These are phyloP conservation scores for Pyronema omphalodes DNA, from an alignment of 495 filamentous ascomycete genomes.

Conservation along the genomic window DNA sequence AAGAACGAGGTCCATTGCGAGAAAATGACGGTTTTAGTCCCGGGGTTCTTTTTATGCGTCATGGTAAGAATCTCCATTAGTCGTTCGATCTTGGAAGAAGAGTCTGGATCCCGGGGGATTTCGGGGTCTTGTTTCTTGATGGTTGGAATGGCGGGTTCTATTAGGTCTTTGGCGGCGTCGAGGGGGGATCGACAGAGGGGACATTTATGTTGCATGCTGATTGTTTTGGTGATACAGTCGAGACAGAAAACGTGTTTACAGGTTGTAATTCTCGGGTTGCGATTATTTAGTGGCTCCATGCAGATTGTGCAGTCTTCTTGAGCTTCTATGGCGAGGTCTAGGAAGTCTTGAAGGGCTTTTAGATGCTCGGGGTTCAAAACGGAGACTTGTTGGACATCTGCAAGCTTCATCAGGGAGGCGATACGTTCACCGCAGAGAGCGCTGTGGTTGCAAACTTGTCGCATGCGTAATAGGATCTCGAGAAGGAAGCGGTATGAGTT, in stretches of 20 bases:
- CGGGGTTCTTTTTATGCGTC: slow-evolving; percentile 39
- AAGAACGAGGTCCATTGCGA: slow-evolving; percentile 89
- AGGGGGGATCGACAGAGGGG: slow-evolving; percentile 74
- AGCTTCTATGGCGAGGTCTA: slow-evolving; percentile 61
- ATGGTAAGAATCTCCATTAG: slow-evolving; percentile 62
- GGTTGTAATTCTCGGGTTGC: slow-evolving; percentile 60
- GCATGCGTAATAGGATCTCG: slow-evolving; percentile 65
- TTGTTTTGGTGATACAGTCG: slow-evolving; percentile 58
- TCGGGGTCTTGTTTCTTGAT: slow-evolving; percentile 25
- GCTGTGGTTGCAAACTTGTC: slow-evolving; percentile 83
- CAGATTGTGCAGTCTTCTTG: slow-evolving; percentile 77
- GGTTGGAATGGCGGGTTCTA: slow-evolving; percentile 40
- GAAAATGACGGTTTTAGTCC: slow-evolving; percentile 75
- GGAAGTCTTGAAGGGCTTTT: slow-evolving; percentile 52
- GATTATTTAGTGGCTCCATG: slow-evolving; percentile 46
- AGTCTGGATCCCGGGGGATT: not conserved
- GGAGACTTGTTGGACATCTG: slow-evolving; percentile 41
- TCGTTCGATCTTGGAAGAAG: slow-evolving; percentile 62
- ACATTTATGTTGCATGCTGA: slow-evolving; percentile 65
- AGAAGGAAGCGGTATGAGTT: slow-evolving; percentile 46
- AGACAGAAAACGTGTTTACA: slow-evolving; percentile 73
- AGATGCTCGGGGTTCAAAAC: slow-evolving; percentile 56
- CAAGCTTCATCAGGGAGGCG: slow-evolving; percentile 44
- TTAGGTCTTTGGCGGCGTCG: slow-evolving; percentile 31
- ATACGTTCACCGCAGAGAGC: slow-evolving; percentile 56